A percentile compares a stretch with the other conserved stretches of the same genome.
These are phyloP conservation scores for Talaromyces verruculosus DNA, from an alignment of 2,329 filamentous ascomycete species.

Conservation along the genomic window DNA sequence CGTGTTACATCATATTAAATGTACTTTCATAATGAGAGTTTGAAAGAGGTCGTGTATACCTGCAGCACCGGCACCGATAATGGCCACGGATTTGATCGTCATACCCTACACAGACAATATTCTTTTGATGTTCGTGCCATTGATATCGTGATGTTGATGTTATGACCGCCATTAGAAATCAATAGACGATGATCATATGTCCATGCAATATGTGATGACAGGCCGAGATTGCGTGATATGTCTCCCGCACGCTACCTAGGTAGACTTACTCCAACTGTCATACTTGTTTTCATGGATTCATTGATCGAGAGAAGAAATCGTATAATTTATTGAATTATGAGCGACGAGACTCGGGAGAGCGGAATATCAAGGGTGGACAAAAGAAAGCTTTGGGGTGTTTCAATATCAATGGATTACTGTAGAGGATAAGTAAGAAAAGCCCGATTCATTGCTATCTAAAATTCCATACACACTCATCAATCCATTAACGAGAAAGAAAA, in stretches of 20 bases:
- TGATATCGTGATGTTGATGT: not conserved
- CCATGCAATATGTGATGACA: constrained; percentile 5
- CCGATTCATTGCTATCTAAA: constrained; percentile 21
- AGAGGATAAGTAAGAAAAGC: not conserved
- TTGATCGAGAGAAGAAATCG: too few species aligned
- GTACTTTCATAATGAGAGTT: not conserved
- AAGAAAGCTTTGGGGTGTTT: not conserved
- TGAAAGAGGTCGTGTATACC: constrained; percentile 23
- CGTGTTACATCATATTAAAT: not conserved
- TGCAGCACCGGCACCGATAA: constrained; percentile 34
- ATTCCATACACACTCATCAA: constrained; percentile 7
- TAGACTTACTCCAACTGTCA: not conserved
- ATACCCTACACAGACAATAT: not conserved
- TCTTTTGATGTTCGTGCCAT: not conserved
- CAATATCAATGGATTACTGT: not conserved
- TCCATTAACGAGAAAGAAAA: constrained; percentile 9
- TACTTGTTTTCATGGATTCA: not conserved
- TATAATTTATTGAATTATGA: too few species aligned
- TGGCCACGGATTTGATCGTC: constrained; percentile 28
- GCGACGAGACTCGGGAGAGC: too few species aligned
- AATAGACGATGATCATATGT: not conserved
- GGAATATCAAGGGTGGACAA: too few species aligned
- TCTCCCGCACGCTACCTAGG: constrained; percentile 1
- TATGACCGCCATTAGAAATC: not conserved
- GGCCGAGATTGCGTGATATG: constrained; percentile 13